These are phyloP conservation scores for Monosporascus ibericus DNA, from an alignment of 2,329 filamentous ascomycete genomes.

Conservation along the genomic window DNA sequence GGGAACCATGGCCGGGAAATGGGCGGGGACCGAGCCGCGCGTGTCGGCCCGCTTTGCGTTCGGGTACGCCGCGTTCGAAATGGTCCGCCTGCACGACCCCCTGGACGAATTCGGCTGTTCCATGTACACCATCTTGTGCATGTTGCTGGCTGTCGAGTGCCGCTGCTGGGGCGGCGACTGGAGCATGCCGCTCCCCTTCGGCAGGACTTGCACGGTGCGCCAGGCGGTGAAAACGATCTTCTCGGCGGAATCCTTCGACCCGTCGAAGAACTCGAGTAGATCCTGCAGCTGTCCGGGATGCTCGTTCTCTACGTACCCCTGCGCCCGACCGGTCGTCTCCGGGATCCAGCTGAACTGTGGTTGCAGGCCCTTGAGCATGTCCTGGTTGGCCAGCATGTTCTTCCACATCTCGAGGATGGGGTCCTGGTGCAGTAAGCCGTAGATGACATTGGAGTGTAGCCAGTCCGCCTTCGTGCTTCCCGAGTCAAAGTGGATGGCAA, in stretches of 20 bases:
- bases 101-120: conserved; percentile 5
- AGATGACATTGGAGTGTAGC: conserved; percentile 64
- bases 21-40: not conserved
- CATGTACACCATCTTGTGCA: conserved; percentile 15
- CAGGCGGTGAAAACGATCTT: conserved; percentile 52
- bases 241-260: conserved; percentile 49
- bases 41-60: conserved; percentile 1
- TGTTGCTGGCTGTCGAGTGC: conserved; percentile 2
- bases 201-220: conserved; percentile 27
- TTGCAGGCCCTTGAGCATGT: conserved; percentile 42
- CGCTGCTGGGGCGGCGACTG: conserved; percentile 5
- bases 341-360: conserved; percentile 56
- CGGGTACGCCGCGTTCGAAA: conserved; percentile 18
- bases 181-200: conserved; percentile 12
- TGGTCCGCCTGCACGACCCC: conserved; percentile 15
- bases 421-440: conserved; percentile 61
- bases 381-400: conserved; percentile 40
- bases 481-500: conserved; percentile 60
- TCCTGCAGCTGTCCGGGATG: conserved; percentile 58
- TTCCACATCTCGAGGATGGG: conserved; percentile 58
- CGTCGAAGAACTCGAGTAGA: conserved; percentile 58
- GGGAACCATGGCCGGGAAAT: not conserved
- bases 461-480: conserved; percentile 59
- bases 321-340: conserved; percentile 48
- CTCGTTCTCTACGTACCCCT: conserved; percentile 56